phyloP scores from a whole-genome alignment of 768 basidiomycete species.

The Phallus indusiatus region DNA sequence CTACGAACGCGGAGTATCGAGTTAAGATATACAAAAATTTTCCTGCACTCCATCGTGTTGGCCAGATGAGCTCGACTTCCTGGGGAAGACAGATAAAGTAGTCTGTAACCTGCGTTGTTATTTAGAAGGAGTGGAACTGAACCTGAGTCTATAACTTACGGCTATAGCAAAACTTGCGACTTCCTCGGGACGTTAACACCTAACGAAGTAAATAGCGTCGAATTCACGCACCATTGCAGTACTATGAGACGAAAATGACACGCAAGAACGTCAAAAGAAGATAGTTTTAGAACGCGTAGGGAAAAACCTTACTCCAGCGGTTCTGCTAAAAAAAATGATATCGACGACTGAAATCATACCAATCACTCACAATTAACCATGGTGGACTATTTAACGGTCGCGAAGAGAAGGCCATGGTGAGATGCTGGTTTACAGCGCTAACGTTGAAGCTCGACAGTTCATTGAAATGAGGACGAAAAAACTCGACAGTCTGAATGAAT shows the following conservation, averaged over 20 bases:
- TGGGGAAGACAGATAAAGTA: constrained; percentile 6
- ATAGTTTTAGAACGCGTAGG: too few relatives aligned
- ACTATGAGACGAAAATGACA: background rate
- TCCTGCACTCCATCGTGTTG: constrained; percentile 2
- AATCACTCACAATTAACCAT: too few relatives aligned
- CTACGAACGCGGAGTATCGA: background rate
- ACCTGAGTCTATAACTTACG: background rate
- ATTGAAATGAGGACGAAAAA: too few relatives aligned
- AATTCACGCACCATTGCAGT: background rate
- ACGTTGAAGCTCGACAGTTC: too few relatives aligned
- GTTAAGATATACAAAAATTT: constrained; percentile 1
- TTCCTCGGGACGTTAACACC: background rate
- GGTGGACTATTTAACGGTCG: too few relatives aligned
- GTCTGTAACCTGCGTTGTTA: constrained; percentile 5
- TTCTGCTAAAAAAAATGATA: background rate
- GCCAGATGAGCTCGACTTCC: constrained; percentile 7
- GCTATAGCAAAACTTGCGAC: background rate
- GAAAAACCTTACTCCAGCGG: background rate
- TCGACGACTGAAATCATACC: background rate
- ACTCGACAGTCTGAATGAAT: too few relatives aligned
- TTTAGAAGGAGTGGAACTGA: too few relatives aligned
- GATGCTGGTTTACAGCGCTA: too few relatives aligned
- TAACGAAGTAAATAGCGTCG: background rate
- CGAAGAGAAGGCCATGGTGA: too few relatives aligned
- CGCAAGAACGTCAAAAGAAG: background rate